Evolutionary conservation across 352 stramenopile species (phyloP), one percentile per base, ranked within the genome.

Genomic region (Globisporangium acanthophoron): DNA sequence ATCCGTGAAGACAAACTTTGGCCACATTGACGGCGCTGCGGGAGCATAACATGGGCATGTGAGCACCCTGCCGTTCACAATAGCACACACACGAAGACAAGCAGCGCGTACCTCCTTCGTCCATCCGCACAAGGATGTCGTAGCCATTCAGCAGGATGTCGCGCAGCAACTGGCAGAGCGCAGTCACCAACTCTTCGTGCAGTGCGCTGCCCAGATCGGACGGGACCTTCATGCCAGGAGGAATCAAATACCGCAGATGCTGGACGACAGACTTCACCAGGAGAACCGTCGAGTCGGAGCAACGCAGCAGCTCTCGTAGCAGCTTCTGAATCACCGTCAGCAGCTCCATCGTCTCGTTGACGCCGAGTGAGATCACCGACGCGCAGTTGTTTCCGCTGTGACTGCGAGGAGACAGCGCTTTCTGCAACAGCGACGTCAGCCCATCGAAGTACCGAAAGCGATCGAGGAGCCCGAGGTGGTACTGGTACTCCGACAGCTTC

Each of bases 401-500:
- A 20, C 58, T 72, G 52, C 80, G 73, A n/a, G 84, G 81, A 8
- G 80, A 78, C 33, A 93, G 57, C 1, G 71, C 69, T 56, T 95
- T 95, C 62, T 95, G 85, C 31, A 91, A 59, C 15, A 95, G 53
- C 35, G 85, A 92, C 4, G 91, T 41, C 3, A 95, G 62, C 1
- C 84, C 84, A 39, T 92, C 80, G 64, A 95, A 90, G 56, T 86
- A 93, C n/a, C 74, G 74, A 41, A 72, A 62, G n/a, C 76, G 66
- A 54, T 95, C 78, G 41, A 95, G 59, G 29, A 95, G 59, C 1
- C 83, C 78, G 29, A 84, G 56, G 52, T 90, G 87, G 62, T 89
- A 92, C 66, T 95, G 85, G 49, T 87, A 93, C 66, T 87, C 70
- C 15, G 84, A 88, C 16, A 95, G 60, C 59, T 90, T 88, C 27